Evolutionary conservation across 1,139 yeast genomes (phyloP).

Genomic region (Casaregolazyma lundiana): DNA sequence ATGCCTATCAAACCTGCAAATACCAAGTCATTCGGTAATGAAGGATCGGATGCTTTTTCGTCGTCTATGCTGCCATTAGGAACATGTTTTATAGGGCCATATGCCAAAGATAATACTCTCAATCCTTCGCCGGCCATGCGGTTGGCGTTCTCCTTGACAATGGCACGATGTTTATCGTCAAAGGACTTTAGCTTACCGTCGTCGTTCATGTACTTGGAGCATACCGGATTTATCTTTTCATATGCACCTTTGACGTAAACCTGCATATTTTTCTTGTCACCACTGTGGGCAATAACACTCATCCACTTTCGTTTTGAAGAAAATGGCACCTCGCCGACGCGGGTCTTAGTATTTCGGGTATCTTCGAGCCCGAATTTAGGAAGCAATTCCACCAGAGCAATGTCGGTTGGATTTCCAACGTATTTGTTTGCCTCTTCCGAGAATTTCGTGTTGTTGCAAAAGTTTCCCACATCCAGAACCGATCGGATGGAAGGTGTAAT

Average conservation of each 20-base stretch:
- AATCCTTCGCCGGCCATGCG: constrained; percentile 76
- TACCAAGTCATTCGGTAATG: constrained; percentile 49
- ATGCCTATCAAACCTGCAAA: constrained; percentile 87
- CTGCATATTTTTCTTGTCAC: constrained; percentile 51
- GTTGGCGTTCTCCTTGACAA: constrained; percentile 53
- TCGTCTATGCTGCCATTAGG: constrained; percentile 34
- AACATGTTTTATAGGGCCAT: constrained; percentile 37
- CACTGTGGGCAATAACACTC: constrained; percentile 70
- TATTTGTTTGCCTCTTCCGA: constrained; percentile 66
- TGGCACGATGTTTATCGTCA: constrained; percentile 44
- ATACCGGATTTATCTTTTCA: constrained; percentile 64
- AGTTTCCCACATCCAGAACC: constrained; percentile 62
- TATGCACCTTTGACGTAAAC: constrained; percentile 85
- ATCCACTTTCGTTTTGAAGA: constrained; percentile 79
- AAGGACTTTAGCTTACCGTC: constrained; percentile 52
- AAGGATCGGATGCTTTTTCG: constrained; percentile 12
- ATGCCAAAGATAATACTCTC: constrained; percentile 80
- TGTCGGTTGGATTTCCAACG: constrained; percentile 92
- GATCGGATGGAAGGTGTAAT: constrained; percentile 22
- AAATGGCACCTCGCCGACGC: constrained; percentile 76
- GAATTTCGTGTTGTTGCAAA: constrained; percentile 69
- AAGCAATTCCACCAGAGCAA: constrained; percentile 76
- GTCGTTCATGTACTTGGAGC: constrained; percentile 54
- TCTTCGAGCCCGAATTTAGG: constrained; percentile 70
- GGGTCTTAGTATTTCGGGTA: constrained; percentile 52